Base-by-base conservation (phyloP, 139 green algal species). In the Chlamydomonas schloesseri region DNA sequence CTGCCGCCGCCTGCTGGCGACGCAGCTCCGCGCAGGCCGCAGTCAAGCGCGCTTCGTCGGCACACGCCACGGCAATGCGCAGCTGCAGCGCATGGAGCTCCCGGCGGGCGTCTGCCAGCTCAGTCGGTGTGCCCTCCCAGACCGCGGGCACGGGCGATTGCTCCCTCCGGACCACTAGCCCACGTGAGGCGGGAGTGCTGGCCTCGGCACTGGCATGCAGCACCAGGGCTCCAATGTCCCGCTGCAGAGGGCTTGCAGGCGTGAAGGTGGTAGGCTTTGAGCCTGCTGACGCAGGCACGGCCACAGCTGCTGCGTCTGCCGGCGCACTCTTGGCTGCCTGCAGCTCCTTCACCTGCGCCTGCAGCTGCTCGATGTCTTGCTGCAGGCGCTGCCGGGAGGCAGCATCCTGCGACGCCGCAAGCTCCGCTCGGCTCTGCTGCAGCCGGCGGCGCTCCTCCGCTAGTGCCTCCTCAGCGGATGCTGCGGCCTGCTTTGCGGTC, bases 11-110 rank as follows among this genome's bases (percentile, higher is more conserved):
- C 42, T 76, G 60, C 58, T 88, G 82, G 37, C 78, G 84, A 36
- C 58, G 65, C 29, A 84, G 36, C 73, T 83, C 72, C 3, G 46
- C 34, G 46, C 62, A 88, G 2, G 72, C 50, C 10, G 83, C 72
- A 20, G 62, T 55, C 46, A 75, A 15, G 4, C 83, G 73, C 26
- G 72, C 83, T 46, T 88, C 73, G 9, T 88, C 83, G 0, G 83
- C 62, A 26, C 28, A 34, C 29, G 78, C 46, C 50, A 83, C 46
- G 4, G 78, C 67, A 24, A 57, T 70, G 1, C 62, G 64, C 53
- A 78, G 34, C 74, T 84, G 46, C 29, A 84, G 60, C 18, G 42
- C 62, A 17, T 84, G 84, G 28, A 84, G 72, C 20, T 84, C 73
- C 6, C 67, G 73, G 26, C 62, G 73, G 50, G 78, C 84, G 17